Base-by-base conservation (phyloP, 2,329 filamentous ascomycete species). In the Fusarium algeriense region DNA sequence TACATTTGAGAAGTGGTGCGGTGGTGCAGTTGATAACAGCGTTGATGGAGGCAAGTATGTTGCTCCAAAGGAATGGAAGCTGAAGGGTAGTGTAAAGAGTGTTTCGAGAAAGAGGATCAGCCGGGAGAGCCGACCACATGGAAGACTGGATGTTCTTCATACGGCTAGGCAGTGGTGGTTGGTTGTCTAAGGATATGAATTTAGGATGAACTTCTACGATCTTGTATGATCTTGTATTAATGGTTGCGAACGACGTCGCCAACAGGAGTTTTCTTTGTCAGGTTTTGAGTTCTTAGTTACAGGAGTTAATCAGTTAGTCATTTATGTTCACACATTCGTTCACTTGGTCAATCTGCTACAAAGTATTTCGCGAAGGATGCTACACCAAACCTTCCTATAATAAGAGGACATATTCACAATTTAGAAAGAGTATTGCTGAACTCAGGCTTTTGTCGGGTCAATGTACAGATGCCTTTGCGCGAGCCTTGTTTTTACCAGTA, bases 1-100 rank as follows among this genome's bases (percentile, higher is more conserved):
- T 7, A 50, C 50, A 0, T 76, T 76, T 35, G 71, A 76, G 13
- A 71, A 75, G 44, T 76, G 74, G 75, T 64, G 48, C 15, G 62
- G 46, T 26, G 49, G 50, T n/a, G 44, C 53, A 3, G 61, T 48
- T 9, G 69, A 75, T 26, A 73, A 74, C 54, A 66, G 34, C 2
- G 38, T 67, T 3, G 60, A 63, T 19, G 71, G 69, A 19, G 73
- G 72, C 7, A 76, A 66, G 35, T 76, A 76, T 37, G 15, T 69
- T 12, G 44, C 64, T 7, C 69, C 54, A 0, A 56, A 19, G 28
- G 69, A 73, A 6, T 76, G 74, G 75, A 69, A 49, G 59, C 43
- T 76, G 11, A 41, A 70, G 49, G 67, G 65, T 12, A 63, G 73
- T 2, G 58, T 60, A 7, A 71, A 62, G 34, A 60, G 34, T n/a